These are phyloP conservation scores for Hypoxylon sp. DNA, from an alignment of 2,329 filamentous ascomycete genomes.

Conservation along the genomic window DNA sequence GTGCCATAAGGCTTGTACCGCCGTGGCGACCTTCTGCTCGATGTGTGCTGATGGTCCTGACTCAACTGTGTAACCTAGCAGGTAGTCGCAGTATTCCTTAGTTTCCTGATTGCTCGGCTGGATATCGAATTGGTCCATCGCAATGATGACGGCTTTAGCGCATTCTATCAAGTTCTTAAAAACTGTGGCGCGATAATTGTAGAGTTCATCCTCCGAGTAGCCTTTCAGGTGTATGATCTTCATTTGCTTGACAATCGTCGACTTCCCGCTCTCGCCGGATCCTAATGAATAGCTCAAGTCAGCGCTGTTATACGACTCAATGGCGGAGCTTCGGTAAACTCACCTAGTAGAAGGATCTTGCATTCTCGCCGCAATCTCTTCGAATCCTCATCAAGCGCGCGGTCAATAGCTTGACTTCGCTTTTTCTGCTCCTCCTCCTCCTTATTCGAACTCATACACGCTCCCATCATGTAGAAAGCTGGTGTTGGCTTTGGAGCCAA, in stretches of 20 bases:
- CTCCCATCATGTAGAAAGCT: constrained; percentile 76
- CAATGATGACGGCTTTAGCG: constrained; percentile 90
- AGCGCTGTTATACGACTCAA: constrained; percentile 20
- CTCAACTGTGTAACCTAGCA: constrained; percentile 90
- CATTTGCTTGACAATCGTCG: constrained; percentile 99
- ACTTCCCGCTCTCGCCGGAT: constrained; percentile 98
- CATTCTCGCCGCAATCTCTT: constrained; percentile 94
- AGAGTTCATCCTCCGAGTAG: constrained; percentile 93
- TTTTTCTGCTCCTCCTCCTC: constrained; percentile 95
- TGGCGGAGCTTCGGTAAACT: constrained; percentile 21
- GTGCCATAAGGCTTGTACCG: constrained; percentile 89
- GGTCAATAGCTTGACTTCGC: constrained; percentile 95
- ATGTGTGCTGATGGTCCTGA: constrained; percentile 90
- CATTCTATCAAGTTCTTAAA: constrained; percentile 99
- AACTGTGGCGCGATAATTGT: constrained; percentile 93
- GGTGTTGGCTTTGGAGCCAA: constrained; percentile 30
- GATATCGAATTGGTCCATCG: constrained; percentile 93
- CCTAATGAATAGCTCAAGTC: constrained; percentile 61
- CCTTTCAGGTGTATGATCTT: constrained; percentile 99
- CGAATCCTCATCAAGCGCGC: constrained; percentile 93
- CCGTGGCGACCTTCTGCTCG: constrained; percentile 83
- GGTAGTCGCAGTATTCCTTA: constrained; percentile 80
- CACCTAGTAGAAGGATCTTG: constrained; percentile 97
- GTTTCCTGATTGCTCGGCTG: constrained; percentile 80
- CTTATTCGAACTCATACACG: constrained; percentile 89